phyloP scores from a whole-genome alignment of 1,284 basidiomycete genomes.

The Tylopilus orsonianus region DNA sequence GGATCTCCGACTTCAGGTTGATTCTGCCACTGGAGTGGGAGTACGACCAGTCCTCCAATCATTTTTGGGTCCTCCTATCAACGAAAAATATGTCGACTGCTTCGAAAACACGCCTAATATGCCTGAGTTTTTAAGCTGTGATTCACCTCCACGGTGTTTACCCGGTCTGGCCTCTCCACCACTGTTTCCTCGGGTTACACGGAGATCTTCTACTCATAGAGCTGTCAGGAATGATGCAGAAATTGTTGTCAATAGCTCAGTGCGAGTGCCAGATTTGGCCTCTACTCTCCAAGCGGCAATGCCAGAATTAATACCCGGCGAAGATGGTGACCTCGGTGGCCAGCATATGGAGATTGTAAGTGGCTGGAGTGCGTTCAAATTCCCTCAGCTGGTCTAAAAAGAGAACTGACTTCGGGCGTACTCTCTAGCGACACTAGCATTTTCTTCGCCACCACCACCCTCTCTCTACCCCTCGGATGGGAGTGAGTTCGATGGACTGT shows the following conservation, averaged over 20 bases:
- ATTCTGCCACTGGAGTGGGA: slow-evolving; percentile 24
- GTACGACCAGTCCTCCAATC: slow-evolving; percentile 28
- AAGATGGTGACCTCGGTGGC: slow-evolving; percentile 41
- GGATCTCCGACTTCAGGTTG: slow-evolving; percentile 35
- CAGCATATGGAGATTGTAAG: slow-evolving; percentile 54
- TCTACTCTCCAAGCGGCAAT: slow-evolving; percentile 19
- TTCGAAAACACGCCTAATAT: slow-evolving; percentile 17
- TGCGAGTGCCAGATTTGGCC: slow-evolving; percentile 15
- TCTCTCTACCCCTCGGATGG: slow-evolving; percentile 36
- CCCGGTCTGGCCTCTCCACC: slow-evolving; percentile 38
- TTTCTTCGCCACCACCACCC: slow-evolving; percentile 36
- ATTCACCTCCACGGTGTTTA: slow-evolving; percentile 34
- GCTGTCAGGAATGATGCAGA: not conserved
- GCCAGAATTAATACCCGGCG: slow-evolving; percentile 32
- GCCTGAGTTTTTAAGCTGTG: slow-evolving; percentile 32
- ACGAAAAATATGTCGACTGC: not conserved
- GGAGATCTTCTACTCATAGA: slow-evolving; percentile 1
- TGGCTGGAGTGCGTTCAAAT: slow-evolving; percentile 52
- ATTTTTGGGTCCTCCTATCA: slow-evolving; percentile 2
- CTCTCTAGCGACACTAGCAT: slow-evolving; percentile 22
- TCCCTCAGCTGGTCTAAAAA: not conserved
- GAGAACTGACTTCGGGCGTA: slow-evolving; percentile 9
- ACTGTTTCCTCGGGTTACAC: slow-evolving; percentile 44
- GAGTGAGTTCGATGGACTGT: slow-evolving; percentile 45
- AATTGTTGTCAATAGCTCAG: slow-evolving; percentile 1